Conservation (phyloP, 2,329 filamentous ascomycete species). For the Clonostachys chloroleuca region DNA sequence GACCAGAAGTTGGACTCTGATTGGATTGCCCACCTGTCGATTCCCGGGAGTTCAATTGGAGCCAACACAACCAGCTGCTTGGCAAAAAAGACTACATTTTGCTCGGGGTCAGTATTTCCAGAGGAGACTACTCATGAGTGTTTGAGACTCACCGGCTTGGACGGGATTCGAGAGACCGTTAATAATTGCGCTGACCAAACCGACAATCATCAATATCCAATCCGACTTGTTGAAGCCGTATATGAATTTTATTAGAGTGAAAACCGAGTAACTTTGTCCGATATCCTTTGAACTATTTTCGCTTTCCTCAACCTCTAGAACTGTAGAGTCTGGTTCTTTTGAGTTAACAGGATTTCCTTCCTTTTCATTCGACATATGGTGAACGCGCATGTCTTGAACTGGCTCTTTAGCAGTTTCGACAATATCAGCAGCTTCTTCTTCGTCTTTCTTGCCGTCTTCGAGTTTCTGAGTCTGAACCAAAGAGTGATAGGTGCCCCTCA, state of each 20-base stretch:
- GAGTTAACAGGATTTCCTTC: too few relatives aligned
- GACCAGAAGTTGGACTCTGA: conserved; percentile 45
- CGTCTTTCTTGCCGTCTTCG: background rate
- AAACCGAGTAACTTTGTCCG: conserved; percentile 57
- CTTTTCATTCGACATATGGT: too few relatives aligned
- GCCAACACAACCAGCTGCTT: conserved; percentile 73
- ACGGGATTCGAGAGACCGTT: conserved; percentile 76
- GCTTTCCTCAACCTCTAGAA: too few relatives aligned
- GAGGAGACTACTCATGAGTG: too few relatives aligned
- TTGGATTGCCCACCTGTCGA: conserved; percentile 12
- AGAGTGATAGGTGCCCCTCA: conserved; percentile 71
- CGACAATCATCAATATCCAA: conserved; percentile 66
- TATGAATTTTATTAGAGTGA: conserved; percentile 75
- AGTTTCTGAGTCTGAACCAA: conserved; percentile 89
- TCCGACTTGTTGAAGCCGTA: conserved; percentile 75
- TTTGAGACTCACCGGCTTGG: conserved; percentile 31
- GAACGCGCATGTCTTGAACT: too few relatives aligned
- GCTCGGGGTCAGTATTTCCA: too few relatives aligned
- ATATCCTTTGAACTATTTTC: too few relatives aligned
- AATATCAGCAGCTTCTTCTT: too few relatives aligned
- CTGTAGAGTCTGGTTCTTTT: conserved; percentile 15
- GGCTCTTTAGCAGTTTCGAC: too few relatives aligned
- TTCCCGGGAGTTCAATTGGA: background rate
- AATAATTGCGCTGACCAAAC: conserved; percentile 69
- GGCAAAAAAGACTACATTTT: conserved; percentile 67